Conservation (phyloP, 345 rosid genomes). For the Litchi chinensis region DNA sequence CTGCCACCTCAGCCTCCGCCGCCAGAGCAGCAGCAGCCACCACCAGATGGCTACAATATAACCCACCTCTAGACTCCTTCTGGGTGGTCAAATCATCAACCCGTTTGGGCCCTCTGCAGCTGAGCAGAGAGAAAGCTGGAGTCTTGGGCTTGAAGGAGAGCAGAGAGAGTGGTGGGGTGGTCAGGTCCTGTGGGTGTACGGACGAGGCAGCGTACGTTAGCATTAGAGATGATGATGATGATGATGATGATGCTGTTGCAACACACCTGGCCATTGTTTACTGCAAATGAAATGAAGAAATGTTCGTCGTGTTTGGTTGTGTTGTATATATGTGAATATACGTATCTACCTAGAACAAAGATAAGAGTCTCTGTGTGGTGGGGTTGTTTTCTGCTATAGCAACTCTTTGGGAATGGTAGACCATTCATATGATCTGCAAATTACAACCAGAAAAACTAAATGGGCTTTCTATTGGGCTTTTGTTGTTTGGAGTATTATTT, state of each 20-base stretch:
- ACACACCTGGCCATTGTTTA: conserved; percentile 60
- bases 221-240: conserved; percentile 57
- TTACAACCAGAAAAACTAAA: not conserved
- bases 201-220: conserved; percentile 54
- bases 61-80: conserved; percentile 26
- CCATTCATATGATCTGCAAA: conserved; percentile 5
- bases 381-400: not conserved
- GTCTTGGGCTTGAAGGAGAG: conserved; percentile 55
- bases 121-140: conserved; percentile 31
- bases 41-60: not conserved
- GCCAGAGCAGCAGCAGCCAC: conserved; percentile 39
- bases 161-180: conserved; percentile 42
- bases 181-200: conserved; percentile 51
- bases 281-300: not conserved
- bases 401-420: not conserved
- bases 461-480: not conserved
- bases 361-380: conserved; percentile 13
- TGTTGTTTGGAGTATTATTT: not conserved
- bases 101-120: conserved; percentile 22
- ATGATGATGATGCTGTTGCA: conserved; percentile 47
- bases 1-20: conserved; percentile 49
- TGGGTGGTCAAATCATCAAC: conserved; percentile 14
- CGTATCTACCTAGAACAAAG: conserved; percentile 11
- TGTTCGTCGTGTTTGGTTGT: not conserved
- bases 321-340: not conserved